Evolutionary conservation across 257 asterid species (phyloP).

Genomic region (Solanum chmielewskii): DNA sequence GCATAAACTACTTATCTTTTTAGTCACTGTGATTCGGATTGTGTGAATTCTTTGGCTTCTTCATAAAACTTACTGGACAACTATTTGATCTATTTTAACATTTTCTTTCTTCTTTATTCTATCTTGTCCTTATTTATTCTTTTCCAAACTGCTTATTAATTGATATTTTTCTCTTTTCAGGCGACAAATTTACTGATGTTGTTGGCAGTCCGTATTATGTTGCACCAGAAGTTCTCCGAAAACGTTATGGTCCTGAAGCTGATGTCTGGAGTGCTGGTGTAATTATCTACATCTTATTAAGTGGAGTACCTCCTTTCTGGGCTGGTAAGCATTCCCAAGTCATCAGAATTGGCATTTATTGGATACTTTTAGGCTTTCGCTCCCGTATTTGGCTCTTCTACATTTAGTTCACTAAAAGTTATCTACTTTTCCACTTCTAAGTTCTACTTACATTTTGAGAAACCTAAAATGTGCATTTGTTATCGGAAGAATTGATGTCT

Average conservation of each 20-base stretch:
- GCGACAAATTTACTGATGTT: slow-evolving; percentile 73
- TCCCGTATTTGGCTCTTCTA: not conserved
- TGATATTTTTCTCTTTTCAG: slow-evolving; percentile 25
- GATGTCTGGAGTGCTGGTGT: slow-evolving; percentile 99
- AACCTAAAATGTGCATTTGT: not conserved
- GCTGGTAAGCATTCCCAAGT: slow-evolving; percentile 45
- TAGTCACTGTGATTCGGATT: not conserved
- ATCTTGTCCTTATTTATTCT: not conserved
- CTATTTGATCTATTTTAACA: not conserved
- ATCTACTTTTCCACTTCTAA: not conserved
- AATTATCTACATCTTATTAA: slow-evolving; percentile 74
- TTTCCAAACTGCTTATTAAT: not conserved
- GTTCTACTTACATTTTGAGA: not conserved
- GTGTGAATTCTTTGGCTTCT: not conserved
- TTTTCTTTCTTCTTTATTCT: not conserved
- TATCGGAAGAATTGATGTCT: not conserved
- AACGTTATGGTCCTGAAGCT: slow-evolving; percentile 84
- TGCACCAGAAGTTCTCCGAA: slow-evolving; percentile 88
- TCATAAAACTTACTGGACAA: not conserved
- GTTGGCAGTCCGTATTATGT: slow-evolving; percentile 97
- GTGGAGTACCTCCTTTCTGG: slow-evolving; percentile 99
- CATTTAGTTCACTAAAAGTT: not conserved
- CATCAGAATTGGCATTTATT: not conserved
- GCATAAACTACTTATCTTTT: not conserved
- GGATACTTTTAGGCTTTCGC: not conserved